Conservation (phyloP, 805 yeast species). For the Metschnikowia gelsemii region DNA sequence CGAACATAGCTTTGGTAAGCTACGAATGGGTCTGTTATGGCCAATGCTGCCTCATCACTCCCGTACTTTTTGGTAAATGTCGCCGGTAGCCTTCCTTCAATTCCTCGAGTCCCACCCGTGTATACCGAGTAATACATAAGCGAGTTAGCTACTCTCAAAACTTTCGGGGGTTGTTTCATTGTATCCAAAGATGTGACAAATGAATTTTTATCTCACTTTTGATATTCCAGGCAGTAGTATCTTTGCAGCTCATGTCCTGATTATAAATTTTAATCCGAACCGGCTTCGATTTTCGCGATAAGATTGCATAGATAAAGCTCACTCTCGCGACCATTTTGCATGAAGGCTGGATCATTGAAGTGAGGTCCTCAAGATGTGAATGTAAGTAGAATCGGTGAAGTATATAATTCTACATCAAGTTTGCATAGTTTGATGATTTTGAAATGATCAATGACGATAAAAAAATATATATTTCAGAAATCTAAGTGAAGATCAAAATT, state of each 20-base stretch:
- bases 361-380: no score
- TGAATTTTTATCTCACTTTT: no score
- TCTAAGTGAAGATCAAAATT: neutral
- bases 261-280: neutral
- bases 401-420: no score
- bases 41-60: slow-evolving; percentile 16
- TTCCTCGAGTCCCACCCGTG: slow-evolving; percentile 36
- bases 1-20: slow-evolving; percentile 54
- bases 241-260: neutral
- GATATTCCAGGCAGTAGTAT: no score
- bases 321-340: neutral
- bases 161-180: neutral
- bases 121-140: neutral
- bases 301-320: slow-evolving; percentile 6
- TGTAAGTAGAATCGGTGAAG: no score
- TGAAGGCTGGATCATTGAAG: neutral
- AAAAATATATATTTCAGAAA: neutral
- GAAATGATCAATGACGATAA: no score
- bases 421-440: no score
- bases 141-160: neutral
- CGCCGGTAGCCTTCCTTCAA: slow-evolving; percentile 37
- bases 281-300: slow-evolving; percentile 7
- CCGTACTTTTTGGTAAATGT: slow-evolving; percentile 2
- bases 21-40: slow-evolving; percentile 62
- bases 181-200: no score